Conservation (phyloP, 345 rosid species). For the Firmiana major region DNA sequence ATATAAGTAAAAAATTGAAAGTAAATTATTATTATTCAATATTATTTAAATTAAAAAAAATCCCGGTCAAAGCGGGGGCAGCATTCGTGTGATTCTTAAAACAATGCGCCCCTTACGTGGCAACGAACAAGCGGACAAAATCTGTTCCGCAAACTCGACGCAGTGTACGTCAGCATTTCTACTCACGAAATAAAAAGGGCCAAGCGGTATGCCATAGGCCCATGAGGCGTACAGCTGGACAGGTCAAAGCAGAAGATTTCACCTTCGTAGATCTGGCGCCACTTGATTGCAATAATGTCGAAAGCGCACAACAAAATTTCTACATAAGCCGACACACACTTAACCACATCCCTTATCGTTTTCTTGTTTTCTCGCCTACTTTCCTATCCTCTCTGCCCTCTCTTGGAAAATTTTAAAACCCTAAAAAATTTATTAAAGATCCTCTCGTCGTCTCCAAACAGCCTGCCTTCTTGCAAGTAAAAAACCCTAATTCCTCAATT, state of each 20-base stretch:
- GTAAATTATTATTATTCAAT: too few species aligned
- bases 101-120: background rate
- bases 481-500: background rate
- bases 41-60: too few species aligned
- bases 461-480: conserved; percentile 7
- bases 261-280: background rate
- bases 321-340: background rate
- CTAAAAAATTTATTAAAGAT: background rate
- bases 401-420: conserved; percentile 10
- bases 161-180: background rate
- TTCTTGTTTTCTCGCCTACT: background rate
- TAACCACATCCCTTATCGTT: background rate
- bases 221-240: background rate
- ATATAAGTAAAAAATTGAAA: too few species aligned
- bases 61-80: too few species aligned
- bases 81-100: background rate
- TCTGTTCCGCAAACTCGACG: background rate
- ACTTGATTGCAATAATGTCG: background rate
- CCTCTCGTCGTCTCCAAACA: background rate
- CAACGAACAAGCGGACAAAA: background rate
- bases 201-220: background rate
- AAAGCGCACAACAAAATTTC: background rate
- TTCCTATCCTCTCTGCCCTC: too few species aligned
- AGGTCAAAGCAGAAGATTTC: background rate
- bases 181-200: background rate